Percentiles rank a stretch among this genome's conserved stretches.
Conservation (phyloP, 306 rosid genomes). For the Trifolium subterraneum region DNA sequence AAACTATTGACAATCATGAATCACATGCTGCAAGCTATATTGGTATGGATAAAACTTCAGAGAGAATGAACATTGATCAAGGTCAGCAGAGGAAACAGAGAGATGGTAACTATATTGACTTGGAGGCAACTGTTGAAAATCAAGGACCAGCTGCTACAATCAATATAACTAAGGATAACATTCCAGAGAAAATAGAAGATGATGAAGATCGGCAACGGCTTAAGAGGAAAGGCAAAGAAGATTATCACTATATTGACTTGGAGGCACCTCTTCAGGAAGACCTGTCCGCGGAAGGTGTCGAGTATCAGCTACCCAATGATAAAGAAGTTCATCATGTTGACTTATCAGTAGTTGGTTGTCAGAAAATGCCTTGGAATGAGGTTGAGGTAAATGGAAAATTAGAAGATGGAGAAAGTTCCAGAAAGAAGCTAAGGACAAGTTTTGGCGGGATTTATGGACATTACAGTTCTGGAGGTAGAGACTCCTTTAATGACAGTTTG, state of each 20-base stretch:
- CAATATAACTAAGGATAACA: conserved; percentile 43
- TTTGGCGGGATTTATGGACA: conserved; percentile 47
- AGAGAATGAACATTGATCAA: conserved; percentile 42
- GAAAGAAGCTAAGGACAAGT: conserved; percentile 62
- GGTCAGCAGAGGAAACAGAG: conserved; percentile 51
- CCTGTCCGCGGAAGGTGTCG: conserved; percentile 33
- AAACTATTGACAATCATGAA: conserved; percentile 46
- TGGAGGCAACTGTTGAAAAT: conserved; percentile 44
- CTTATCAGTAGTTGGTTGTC: conserved; percentile 48
- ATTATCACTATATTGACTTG: conserved; percentile 43
- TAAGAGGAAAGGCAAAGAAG: conserved; percentile 47
- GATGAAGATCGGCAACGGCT: conserved; percentile 44
- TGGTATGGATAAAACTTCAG: conserved; percentile 46
- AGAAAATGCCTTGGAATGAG: conserved; percentile 57
- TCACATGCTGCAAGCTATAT: conserved; percentile 41
- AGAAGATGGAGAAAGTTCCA: conserved; percentile 52
- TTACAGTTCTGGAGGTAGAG: conserved; percentile 48
- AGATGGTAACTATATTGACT: conserved; percentile 47
- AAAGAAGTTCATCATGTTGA: conserved; percentile 54
- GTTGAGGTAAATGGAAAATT: conserved; percentile 47
- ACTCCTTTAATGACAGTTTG: conserved; percentile 42
- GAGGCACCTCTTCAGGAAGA: conserved; percentile 48
- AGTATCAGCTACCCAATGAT: conserved; percentile 40
- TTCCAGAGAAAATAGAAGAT: conserved; percentile 45
- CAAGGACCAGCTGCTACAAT: conserved; percentile 46